Evolutionary conservation across 2,329 filamentous ascomycete species (phyloP).

Genomic region (Verticillium longisporum): DNA sequence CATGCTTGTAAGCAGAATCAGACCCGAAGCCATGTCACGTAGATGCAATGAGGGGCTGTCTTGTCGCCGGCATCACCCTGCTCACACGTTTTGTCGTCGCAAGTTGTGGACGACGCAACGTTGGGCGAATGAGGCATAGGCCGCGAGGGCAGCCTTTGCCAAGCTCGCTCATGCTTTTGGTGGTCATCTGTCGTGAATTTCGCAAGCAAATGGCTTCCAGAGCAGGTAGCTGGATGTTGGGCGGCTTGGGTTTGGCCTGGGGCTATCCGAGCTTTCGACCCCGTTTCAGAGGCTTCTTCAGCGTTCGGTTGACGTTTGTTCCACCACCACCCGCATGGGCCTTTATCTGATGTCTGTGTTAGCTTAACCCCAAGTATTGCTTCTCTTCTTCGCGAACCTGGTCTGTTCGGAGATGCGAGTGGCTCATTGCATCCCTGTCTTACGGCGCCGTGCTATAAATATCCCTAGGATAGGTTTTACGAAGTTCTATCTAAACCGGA

Average conservation of each 20-base stretch:
- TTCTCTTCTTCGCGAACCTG: not conserved
- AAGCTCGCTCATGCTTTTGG: too few relatives aligned
- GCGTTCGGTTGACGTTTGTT: constrained; percentile 9
- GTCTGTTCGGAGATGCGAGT: constrained; percentile 11
- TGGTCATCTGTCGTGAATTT: too few relatives aligned
- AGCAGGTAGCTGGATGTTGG: too few relatives aligned
- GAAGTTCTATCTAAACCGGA: not conserved
- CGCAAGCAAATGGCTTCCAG: too few relatives aligned
- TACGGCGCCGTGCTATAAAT: not conserved
- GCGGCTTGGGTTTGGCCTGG: not conserved
- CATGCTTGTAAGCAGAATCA: not conserved
- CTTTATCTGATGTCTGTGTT: constrained; percentile 9
- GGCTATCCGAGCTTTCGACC: not conserved
- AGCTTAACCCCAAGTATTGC: not conserved
- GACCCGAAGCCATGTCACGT: not conserved
- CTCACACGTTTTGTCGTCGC: not conserved
- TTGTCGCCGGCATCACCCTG: not conserved
- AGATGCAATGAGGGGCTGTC: not conserved
- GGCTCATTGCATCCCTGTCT: constrained; percentile 6
- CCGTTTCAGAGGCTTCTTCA: not conserved
- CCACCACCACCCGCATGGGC: constrained; percentile 7
- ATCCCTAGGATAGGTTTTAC: not conserved
- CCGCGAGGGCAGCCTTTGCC: not conserved
- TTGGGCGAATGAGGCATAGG: not conserved
- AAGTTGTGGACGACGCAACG: not conserved